Base-by-base conservation (phyloP, 345 rosid species). In the Citropsis articulata region DNA sequence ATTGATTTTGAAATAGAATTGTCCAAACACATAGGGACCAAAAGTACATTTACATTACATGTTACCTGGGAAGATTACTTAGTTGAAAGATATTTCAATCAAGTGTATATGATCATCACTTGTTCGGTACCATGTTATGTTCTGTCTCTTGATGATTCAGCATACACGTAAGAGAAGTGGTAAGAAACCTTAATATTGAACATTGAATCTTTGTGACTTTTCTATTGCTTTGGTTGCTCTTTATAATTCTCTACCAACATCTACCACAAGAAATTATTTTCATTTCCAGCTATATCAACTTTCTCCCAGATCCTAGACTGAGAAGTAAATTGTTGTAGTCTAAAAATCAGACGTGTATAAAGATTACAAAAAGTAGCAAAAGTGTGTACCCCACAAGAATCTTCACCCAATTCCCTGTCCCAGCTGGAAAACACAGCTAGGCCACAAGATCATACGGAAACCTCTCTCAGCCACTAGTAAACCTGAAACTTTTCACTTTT, bases 401-500 rank as follows among this genome's bases (percentile, higher is more conserved):
- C 79, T 27, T 2, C 45, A 13, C 38, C 6, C 38, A 12, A 50
- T 71, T 71, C 75, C n/a, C 28, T 65, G 82, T 1, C 77, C 87
- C 83, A 68, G 67, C 79, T 42, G 77, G 3, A 45, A 85, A 83
- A 59, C 83, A 71, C 74, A 86, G 69, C 73, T 81, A 35, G 81
- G 72, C 94, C 92, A 88, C 92, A 85, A 83, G 89, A 78, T 91
- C 69, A 84, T 66, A 75, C 61, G 56, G 75, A 61, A n/a, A 81
- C 88, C 81, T 86, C 79, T 50, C 40, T n/a, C 61, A 0, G 48
- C 95, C 97, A 82, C 88, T 76, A 84, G 64, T 50, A 71, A 70
- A 19, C 75, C 18, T 82, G 21, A 4, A 0, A 92, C 88, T 89
- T 87, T 87, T 79, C 77, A 5, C 18, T 24, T 66, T 33, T 35